Conservation (phyloP, 495 filamentous ascomycete genomes). For the Podospora fimiseda region DNA sequence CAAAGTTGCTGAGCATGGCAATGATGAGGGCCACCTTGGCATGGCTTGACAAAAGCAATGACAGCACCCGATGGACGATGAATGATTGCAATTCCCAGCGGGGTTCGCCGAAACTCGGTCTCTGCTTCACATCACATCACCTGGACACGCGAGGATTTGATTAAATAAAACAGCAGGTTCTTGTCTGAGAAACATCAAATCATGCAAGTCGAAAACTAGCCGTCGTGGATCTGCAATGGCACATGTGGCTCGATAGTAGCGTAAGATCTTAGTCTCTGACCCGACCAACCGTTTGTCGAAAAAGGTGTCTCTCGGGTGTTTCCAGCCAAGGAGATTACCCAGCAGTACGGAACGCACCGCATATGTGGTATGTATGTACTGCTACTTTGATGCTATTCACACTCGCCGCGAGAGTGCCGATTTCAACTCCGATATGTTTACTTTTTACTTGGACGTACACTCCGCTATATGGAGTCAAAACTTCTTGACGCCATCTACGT, state of each 20-base stretch:
- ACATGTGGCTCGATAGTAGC: slow-evolving; percentile 9
- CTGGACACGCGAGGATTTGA: too few relatives aligned
- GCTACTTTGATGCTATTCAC: neutral
- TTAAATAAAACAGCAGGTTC: too few relatives aligned
- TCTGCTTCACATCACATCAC: too few relatives aligned
- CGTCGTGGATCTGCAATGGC: slow-evolving; percentile 6
- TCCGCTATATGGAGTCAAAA: neutral
- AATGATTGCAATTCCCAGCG: too few relatives aligned
- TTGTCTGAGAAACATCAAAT: too few relatives aligned
- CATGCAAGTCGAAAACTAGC: neutral
- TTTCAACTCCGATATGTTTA: neutral
- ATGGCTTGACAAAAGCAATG: too few relatives aligned
- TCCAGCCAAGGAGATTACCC: neutral
- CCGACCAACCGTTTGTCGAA: neutral
- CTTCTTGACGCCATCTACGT: neutral
- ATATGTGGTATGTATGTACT: too few relatives aligned
- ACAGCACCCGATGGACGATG: too few relatives aligned
- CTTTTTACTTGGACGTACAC: neutral
- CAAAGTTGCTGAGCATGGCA: too few relatives aligned
- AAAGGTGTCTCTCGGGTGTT: neutral
- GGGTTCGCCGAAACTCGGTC: too few relatives aligned
- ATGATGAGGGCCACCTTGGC: too few relatives aligned
- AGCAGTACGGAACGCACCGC: too few relatives aligned
- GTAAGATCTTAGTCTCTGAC: slow-evolving; percentile 14
- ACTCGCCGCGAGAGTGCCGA: neutral